Evolutionary conservation across 306 rosid genomes (phyloP).

Genomic region (Pyrus communis): DNA sequence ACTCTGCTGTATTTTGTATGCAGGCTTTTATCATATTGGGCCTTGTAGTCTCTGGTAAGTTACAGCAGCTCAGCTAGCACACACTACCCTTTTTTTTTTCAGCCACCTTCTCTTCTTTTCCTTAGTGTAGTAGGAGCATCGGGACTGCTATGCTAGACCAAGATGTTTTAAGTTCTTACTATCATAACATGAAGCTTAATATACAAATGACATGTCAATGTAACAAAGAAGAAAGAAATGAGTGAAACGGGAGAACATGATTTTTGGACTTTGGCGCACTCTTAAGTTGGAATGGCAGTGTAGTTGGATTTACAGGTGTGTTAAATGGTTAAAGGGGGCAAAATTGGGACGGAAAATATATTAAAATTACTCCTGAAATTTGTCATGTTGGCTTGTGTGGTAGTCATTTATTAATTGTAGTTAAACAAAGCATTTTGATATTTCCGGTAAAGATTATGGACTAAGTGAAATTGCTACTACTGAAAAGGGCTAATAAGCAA

Average conservation of each 20-base stretch:
- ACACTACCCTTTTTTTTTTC: background rate
- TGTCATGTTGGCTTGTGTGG: background rate
- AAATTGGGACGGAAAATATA: background rate
- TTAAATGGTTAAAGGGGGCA: background rate
- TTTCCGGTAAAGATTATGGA: background rate
- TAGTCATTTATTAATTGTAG: background rate
- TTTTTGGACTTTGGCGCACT: background rate
- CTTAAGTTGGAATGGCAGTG: background rate
- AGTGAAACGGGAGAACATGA: background rate
- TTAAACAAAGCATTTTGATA: background rate
- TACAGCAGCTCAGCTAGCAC: background rate
- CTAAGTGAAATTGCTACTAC: background rate
- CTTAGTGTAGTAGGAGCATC: background rate
- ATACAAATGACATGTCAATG: background rate
- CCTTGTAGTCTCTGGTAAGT: slow-evolving; percentile 70
- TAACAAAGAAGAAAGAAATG: background rate
- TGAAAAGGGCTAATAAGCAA: background rate
- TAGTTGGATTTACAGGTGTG: background rate
- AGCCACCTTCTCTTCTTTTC: background rate
- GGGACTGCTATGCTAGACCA: background rate
- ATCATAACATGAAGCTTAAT: background rate
- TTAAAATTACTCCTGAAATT: background rate
- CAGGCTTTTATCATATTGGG: slow-evolving; percentile 73
- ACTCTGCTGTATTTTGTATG: slow-evolving; percentile 31
- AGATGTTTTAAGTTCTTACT: background rate